Evolutionary conservation across 164 flowering plant genomes (phyloP).

Genomic region (Akebia trifoliata): DNA sequence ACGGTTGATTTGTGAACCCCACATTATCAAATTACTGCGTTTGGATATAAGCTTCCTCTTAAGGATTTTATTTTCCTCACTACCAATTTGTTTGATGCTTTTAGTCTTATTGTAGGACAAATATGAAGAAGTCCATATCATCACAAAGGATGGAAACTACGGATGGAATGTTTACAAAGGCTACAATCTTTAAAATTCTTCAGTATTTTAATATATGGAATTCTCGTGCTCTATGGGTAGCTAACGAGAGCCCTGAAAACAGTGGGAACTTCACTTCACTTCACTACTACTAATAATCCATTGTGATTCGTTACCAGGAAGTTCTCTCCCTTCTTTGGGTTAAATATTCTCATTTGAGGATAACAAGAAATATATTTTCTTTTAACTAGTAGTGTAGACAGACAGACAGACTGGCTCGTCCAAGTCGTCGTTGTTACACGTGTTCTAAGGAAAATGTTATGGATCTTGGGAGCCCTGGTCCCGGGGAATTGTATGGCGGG

Average conservation of each 20-base stretch:
- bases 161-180: slow-evolving; percentile 36
- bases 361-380: slow-evolving; percentile 36
- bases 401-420: slow-evolving; percentile 38
- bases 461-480: not conserved
- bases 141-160: too few species aligned
- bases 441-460: too few species aligned
- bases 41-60: too few species aligned
- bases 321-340: too few species aligned
- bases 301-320: slow-evolving; percentile 30
- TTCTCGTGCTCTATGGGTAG: slow-evolving; percentile 41
- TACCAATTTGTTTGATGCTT: not conserved
- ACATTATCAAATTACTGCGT: too few species aligned
- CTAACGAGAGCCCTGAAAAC: slow-evolving; percentile 35
- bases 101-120: slow-evolving; percentile 24
- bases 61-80: not conserved
- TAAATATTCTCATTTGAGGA: slow-evolving; percentile 49
- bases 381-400: slow-evolving; percentile 36
- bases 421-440: slow-evolving; percentile 44
- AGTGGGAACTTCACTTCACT: slow-evolving; percentile 48
- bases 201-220: slow-evolving; percentile 1
- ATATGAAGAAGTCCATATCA: slow-evolving; percentile 53
- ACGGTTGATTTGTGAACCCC: too few species aligned
- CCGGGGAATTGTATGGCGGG: too few species aligned
- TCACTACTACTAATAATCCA: slow-evolving; percentile 42
- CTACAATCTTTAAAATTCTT: slow-evolving; percentile 11